Conservation (phyloP, 2,329 filamentous ascomycete genomes). For the Calonectria pseudoturangicola region DNA sequence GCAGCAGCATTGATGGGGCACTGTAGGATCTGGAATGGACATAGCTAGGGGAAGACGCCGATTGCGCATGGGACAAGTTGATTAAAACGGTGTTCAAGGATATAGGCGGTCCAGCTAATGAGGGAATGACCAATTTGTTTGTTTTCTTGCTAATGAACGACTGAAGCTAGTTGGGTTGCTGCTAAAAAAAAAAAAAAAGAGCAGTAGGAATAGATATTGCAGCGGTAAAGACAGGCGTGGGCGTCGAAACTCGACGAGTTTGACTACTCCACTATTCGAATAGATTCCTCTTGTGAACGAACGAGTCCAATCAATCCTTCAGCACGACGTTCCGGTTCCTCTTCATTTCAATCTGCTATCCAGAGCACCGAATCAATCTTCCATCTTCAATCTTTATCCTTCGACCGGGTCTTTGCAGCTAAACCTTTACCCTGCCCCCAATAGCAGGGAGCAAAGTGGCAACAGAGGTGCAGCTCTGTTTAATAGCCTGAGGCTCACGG, state of each 20-base stretch:
- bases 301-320: slow-evolving; percentile 2
- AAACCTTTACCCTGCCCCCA: slow-evolving; percentile 50
- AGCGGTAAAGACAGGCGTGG: slow-evolving; percentile 48
- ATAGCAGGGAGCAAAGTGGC: slow-evolving; percentile 48
- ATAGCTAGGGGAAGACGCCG: slow-evolving; percentile 7
- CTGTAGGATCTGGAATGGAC: slow-evolving; percentile 1
- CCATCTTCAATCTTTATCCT: background rate
- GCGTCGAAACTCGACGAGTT: slow-evolving; percentile 23
- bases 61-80: slow-evolving; percentile 42
- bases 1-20: slow-evolving; percentile 18
- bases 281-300: slow-evolving; percentile 4
- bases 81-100: slow-evolving; percentile 54
- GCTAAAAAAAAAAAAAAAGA: slow-evolving; percentile 22
- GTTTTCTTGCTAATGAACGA: slow-evolving; percentile 53
- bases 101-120: slow-evolving; percentile 49
- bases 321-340: slow-evolving; percentile 6
- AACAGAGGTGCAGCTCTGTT: slow-evolving; percentile 52
- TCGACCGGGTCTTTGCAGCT: slow-evolving; percentile 24
- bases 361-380: slow-evolving; percentile 4
- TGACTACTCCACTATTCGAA: slow-evolving; percentile 29
- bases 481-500: slow-evolving; percentile 75
- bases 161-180: slow-evolving; percentile 49
- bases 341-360: slow-evolving; percentile 19
- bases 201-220: slow-evolving; percentile 38
- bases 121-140: slow-evolving; percentile 53